phyloP scores from a whole-genome alignment of 345 rosid species.

The Corchorus capsularis region DNA sequence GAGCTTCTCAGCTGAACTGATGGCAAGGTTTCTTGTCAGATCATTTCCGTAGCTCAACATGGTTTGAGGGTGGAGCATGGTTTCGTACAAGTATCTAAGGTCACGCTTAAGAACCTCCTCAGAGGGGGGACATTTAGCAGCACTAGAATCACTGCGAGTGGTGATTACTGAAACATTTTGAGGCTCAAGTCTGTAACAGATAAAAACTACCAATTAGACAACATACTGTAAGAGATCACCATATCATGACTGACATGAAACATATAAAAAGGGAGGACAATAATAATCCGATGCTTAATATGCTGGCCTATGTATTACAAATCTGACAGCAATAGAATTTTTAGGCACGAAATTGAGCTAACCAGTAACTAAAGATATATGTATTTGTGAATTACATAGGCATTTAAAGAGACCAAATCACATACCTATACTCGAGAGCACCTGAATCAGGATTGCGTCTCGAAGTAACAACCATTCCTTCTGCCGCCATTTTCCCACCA shows the following conservation, averaged over 20 bases:
- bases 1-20: constrained; percentile 51
- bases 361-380: background rate
- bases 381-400: background rate
- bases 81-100: constrained; percentile 46
- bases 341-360: background rate
- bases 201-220: background rate
- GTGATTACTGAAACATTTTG: constrained; percentile 26
- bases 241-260: background rate
- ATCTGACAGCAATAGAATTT: background rate
- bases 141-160: constrained; percentile 24
- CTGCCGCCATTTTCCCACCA: constrained; percentile 46
- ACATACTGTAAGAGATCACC: background rate
- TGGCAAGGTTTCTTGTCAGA: constrained; percentile 24
- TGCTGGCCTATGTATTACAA: background rate
- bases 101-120: constrained; percentile 50
- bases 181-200: constrained; percentile 53
- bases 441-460: constrained; percentile 51
- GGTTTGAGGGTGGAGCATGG: constrained; percentile 45
- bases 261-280: background rate
- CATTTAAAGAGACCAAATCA: constrained; percentile 5
- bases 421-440: constrained; percentile 60
- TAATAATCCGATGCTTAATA: background rate
- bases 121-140: constrained; percentile 43
- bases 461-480: constrained; percentile 46
- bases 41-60: constrained; percentile 38